These are phyloP conservation scores for Colletotrichum cordylinicola DNA, from an alignment of 2,329 filamentous ascomycete species.

Conservation along the genomic window DNA sequence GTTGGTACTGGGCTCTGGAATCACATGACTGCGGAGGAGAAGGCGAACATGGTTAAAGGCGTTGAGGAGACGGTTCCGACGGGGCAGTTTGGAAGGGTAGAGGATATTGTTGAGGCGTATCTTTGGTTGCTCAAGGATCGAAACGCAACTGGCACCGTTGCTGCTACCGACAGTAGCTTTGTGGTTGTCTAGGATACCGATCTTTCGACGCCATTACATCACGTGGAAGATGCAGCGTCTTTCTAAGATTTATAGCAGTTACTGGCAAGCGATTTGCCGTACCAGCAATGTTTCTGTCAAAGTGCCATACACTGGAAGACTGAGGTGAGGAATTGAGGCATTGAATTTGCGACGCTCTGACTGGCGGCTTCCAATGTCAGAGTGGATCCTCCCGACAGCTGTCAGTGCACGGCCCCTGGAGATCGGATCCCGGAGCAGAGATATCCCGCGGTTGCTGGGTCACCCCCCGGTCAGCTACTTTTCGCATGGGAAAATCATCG, in stretches of 20 bases:
- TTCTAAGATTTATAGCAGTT: accelerated
- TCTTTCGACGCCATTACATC: neutral
- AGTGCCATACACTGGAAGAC: neutral
- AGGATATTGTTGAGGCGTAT: conserved; percentile 6
- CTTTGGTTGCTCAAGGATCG: conserved; percentile 9
- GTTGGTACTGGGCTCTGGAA: conserved; percentile 33
- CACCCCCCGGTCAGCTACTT: conserved; percentile 2
- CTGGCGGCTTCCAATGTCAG: neutral
- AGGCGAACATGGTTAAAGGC: neutral
- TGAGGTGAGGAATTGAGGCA: neutral
- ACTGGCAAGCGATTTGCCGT: neutral
- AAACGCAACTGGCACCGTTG: conserved; percentile 3
- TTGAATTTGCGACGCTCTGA: neutral
- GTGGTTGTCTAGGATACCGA: neutral
- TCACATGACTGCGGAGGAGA: neutral
- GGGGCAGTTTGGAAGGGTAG: neutral
- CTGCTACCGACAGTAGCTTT: neutral
- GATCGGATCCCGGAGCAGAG: neutral
- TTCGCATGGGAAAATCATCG: conserved; percentile 17
- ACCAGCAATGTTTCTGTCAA: neutral
- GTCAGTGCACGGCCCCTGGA: neutral
- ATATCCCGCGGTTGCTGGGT: conserved; percentile 17
- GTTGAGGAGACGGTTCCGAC: neutral
- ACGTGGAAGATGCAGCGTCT: neutral
- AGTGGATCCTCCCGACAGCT: neutral